A percentile compares a stretch with the other conserved stretches of the same genome.
Evolutionary conservation across 2,329 filamentous ascomycete species (phyloP).

Genomic region (Aspergillus sp.): DNA sequence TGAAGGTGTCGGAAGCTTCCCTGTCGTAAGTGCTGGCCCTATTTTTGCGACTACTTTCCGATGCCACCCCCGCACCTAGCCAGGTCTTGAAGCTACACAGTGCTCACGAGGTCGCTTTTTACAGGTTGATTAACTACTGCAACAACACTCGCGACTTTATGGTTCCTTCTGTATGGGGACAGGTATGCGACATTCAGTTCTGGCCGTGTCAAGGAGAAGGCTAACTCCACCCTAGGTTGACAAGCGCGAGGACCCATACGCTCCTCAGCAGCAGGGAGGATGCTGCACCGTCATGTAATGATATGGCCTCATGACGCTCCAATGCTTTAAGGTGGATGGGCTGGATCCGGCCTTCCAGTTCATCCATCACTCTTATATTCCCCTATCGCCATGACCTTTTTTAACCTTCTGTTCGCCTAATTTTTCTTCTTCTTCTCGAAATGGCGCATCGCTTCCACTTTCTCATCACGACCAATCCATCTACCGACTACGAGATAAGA

Average conservation of each 20-base stretch:
- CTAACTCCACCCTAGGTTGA: constrained; percentile 57
- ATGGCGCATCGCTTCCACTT: no score
- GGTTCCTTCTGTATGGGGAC: constrained; percentile 95
- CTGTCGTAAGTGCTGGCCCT: constrained; percentile 59
- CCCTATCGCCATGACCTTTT: constrained; percentile 15
- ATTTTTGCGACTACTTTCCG: not conserved
- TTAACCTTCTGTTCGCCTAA: constrained; percentile 15
- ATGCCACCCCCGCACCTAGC: not conserved
- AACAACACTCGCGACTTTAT: constrained; percentile 98
- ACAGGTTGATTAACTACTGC: constrained; percentile 94
- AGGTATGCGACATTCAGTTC: constrained; percentile 41
- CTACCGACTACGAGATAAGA: no score
- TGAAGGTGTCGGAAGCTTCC: constrained; percentile 90
- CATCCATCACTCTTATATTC: constrained; percentile 5
- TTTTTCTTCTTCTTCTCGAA: constrained; percentile 1
- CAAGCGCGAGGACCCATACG: constrained; percentile 96
- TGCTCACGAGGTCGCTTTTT: constrained; percentile 1
- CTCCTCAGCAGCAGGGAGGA: constrained; percentile 83
- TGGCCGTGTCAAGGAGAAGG: constrained; percentile 6
- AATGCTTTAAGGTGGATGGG: constrained; percentile 5
- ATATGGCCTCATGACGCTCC: constrained; percentile 21
- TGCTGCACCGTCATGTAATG: constrained; percentile 93
- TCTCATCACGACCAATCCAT: no score
- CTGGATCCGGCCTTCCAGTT: constrained; percentile 6
- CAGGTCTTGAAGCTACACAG: not conserved